phyloP scores from a whole-genome alignment of 495 filamentous ascomycete species.

The Daldinia childiae region DNA sequence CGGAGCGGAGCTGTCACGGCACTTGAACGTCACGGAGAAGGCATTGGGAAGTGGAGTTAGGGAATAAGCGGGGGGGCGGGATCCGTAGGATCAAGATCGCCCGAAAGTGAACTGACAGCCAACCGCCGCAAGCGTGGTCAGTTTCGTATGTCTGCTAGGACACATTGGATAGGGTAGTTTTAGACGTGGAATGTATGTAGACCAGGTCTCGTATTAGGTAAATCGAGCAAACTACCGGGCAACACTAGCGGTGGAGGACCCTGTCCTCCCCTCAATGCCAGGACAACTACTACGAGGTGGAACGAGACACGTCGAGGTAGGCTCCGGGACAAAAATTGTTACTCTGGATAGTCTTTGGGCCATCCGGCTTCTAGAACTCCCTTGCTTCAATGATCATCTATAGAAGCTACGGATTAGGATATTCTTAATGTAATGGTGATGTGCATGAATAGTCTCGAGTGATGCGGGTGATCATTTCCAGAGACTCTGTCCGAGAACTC shows the following conservation, averaged over 20 bases:
- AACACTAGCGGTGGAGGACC: conserved; percentile 12
- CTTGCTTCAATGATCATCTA: conserved; percentile 18
- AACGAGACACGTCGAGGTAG: conserved; percentile 11
- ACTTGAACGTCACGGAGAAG: conserved; percentile 18
- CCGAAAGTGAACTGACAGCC: conserved; percentile 7
- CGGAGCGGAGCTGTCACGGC: conserved; percentile 13
- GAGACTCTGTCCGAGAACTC: not conserved
- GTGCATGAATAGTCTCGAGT: conserved; percentile 27
- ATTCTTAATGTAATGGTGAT: conserved; percentile 33
- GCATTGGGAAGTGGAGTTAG: conserved; percentile 19
- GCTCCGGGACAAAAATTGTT: not conserved
- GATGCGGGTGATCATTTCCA: conserved; percentile 16
- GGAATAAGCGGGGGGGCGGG: conserved; percentile 21
- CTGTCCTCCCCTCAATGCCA: conserved; percentile 10
- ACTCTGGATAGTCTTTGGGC: not conserved
- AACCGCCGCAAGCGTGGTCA: conserved; percentile 21
- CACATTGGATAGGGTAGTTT: conserved; percentile 9
- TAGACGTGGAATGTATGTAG: conserved; percentile 12
- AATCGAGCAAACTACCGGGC: conserved; percentile 13
- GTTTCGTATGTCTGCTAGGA: conserved; percentile 1
- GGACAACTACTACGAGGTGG: conserved; percentile 5
- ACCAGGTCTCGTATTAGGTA: conserved; percentile 1
- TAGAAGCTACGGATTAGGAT: conserved; percentile 19
- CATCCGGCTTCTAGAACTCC: conserved; percentile 5
- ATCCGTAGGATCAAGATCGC: conserved; percentile 25